Evolutionary conservation across 2,329 filamentous ascomycete species (phyloP).

Genomic region (Diaporthe ampelina): DNA sequence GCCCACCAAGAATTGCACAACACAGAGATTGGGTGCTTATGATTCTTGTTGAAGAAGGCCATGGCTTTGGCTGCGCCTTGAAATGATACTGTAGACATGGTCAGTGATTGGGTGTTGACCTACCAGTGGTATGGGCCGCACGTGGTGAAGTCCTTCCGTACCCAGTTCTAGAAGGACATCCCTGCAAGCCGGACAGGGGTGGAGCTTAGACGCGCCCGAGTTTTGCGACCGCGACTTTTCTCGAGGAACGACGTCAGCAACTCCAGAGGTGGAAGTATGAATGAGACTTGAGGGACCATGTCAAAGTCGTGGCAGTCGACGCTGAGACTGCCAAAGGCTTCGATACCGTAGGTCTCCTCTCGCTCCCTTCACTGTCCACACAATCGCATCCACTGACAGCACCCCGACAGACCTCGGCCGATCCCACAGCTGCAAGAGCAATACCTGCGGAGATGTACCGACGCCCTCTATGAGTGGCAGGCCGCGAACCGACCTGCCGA

Average conservation of each 20-base stretch:
- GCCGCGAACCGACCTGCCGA: slow-evolving; percentile 64
- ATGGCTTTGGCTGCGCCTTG: neutral
- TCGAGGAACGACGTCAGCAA: neutral
- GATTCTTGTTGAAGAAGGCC: neutral
- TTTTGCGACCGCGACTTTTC: slow-evolving; percentile 30
- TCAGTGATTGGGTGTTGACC: neutral
- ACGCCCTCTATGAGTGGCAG: slow-evolving; percentile 94
- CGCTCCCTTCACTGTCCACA: neutral
- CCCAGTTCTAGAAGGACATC: too few species aligned
- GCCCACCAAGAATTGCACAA: neutral
- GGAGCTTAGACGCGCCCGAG: slow-evolving; percentile 13
- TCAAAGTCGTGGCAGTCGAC: slow-evolving; percentile 80
- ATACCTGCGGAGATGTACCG: slow-evolving; percentile 83
- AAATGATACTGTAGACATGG: neutral
- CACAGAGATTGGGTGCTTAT: neutral
- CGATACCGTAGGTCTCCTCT: slow-evolving; percentile 71
- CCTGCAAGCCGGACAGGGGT: slow-evolving; percentile 12
- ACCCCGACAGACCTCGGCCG: slow-evolving; percentile 62
- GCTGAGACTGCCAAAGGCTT: slow-evolving; percentile 80
- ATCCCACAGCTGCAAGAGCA: slow-evolving; percentile 62
- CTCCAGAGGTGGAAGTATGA: slow-evolving; percentile 18
- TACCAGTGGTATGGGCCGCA: neutral
- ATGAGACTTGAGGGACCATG: slow-evolving; percentile 49
- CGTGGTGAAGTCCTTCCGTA: too few species aligned
- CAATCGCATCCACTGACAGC: slow-evolving; percentile 42